Evolutionary conservation across 164 flowering plant genomes (phyloP).

Genomic region (Amborella trichopoda): DNA sequence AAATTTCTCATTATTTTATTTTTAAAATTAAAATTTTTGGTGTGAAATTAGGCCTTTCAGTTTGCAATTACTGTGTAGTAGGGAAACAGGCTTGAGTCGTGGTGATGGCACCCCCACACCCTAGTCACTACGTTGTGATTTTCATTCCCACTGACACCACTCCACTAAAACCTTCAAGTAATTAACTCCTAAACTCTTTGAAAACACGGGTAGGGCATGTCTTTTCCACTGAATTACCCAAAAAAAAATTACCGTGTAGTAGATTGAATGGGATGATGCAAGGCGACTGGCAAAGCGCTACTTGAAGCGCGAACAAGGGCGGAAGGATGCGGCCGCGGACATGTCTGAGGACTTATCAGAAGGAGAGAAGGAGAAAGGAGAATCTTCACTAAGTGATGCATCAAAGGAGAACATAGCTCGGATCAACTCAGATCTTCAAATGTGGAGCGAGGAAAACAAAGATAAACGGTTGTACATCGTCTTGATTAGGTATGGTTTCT

Average conservation of each 20-base stretch:
- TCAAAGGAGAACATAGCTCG: slow-evolving; percentile 20
- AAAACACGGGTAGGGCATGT: too few species aligned
- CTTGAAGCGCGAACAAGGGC: slow-evolving; percentile 57
- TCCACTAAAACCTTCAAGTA: too few species aligned
- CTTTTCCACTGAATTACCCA: too few species aligned
- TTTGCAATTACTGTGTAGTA: too few species aligned
- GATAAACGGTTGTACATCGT: slow-evolving; percentile 49
- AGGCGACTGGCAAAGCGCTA: slow-evolving; percentile 39
- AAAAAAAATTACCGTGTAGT: too few species aligned
- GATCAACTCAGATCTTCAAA: slow-evolving; percentile 38
- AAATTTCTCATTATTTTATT: neutral
- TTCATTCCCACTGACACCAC: too few species aligned
- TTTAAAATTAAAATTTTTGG: too few species aligned
- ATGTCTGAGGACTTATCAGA: slow-evolving; percentile 60
- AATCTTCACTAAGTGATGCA: slow-evolving; percentile 14
- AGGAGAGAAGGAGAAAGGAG: slow-evolving; percentile 71
- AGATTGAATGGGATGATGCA: slow-evolving; percentile 72
- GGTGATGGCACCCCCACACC: too few species aligned
- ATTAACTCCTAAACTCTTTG: too few species aligned
- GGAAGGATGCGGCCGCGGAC: slow-evolving; percentile 57
- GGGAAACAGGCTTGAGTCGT: too few species aligned
- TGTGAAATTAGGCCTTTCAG: too few species aligned
- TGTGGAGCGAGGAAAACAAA: slow-evolving; percentile 43
- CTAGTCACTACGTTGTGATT: too few species aligned
- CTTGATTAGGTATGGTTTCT: slow-evolving; percentile 65